phyloP scores from a whole-genome alignment of 192 early-diverging fungal species.

The Paraglomus brasilianum region DNA sequence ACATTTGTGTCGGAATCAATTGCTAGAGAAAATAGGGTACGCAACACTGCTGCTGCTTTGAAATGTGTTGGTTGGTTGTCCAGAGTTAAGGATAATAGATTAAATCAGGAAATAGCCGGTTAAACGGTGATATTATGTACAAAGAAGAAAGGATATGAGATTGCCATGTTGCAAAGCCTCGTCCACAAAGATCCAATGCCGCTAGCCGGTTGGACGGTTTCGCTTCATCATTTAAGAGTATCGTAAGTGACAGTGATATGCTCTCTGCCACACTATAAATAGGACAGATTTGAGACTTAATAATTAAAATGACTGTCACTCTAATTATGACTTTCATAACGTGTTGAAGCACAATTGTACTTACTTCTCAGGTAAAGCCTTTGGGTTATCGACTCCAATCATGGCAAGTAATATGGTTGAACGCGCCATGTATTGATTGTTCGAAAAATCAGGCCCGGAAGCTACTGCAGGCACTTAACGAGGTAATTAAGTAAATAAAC shows the following conservation, averaged over 20 bases:
- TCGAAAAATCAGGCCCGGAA: slow-evolving; percentile 34
- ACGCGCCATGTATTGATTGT: slow-evolving; percentile 52
- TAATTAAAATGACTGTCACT: no score
- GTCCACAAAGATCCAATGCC: slow-evolving; percentile 71
- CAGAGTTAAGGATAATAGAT: slow-evolving; percentile 17
- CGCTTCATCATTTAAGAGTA: slow-evolving; percentile 59
- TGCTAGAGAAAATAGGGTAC: slow-evolving; percentile 58
- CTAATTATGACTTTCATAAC: no score
- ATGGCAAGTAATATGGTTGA: slow-evolving; percentile 76
- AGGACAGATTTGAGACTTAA: background rate
- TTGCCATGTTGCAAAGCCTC: slow-evolving; percentile 76
- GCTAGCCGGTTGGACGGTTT: slow-evolving; percentile 51
- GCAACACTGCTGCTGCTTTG: slow-evolving; percentile 61
- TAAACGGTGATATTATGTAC: background rate
- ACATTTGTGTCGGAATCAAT: slow-evolving; percentile 39
- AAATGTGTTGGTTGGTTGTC: slow-evolving; percentile 33
- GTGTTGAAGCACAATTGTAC: background rate
- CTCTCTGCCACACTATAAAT: slow-evolving; percentile 49
- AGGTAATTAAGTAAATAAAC: slow-evolving; percentile 20
- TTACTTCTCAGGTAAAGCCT: slow-evolving; percentile 46
- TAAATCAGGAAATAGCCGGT: background rate
- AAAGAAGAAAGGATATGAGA: slow-evolving; percentile 48
- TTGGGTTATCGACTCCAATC: slow-evolving; percentile 63
- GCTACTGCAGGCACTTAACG: slow-evolving; percentile 50
- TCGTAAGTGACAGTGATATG: slow-evolving; percentile 66